Evolutionary conservation across 805 yeast genomes (phyloP).

Genomic region (Yamadazyma sp.): DNA sequence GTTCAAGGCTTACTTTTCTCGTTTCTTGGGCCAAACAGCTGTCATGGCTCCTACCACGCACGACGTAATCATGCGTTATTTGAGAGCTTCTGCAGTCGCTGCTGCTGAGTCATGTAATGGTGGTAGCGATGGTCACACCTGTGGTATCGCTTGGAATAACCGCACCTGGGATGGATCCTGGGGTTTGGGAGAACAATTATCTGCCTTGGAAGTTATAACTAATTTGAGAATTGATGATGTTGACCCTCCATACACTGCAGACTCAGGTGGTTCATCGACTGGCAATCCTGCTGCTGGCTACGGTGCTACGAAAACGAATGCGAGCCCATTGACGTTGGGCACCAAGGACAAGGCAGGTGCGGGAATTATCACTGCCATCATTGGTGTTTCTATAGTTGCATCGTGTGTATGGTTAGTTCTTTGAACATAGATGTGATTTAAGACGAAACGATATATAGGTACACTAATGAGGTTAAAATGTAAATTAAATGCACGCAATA

Average conservation of each 20-base stretch:
- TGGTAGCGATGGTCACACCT: conserved; percentile 72
- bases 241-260: conserved; percentile 61
- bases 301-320: conserved; percentile 34
- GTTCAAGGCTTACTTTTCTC: conserved; percentile 81
- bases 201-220: conserved; percentile 65
- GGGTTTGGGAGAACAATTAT: conserved; percentile 81
- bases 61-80: conserved; percentile 44
- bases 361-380: conserved; percentile 76
- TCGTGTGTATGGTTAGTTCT: conserved; percentile 46
- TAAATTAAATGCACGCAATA: too few relatives aligned
- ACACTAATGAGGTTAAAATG: too few relatives aligned
- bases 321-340: conserved; percentile 42
- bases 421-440: background rate
- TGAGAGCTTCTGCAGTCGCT: conserved; percentile 47
- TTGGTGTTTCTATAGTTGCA: conserved; percentile 47
- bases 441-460: too few relatives aligned
- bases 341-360: conserved; percentile 83
- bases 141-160: conserved; percentile 68
- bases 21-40: conserved; percentile 75
- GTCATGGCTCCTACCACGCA: conserved; percentile 62
- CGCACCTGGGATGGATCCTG: conserved; percentile 58
- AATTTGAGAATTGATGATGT: conserved; percentile 40
- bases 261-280: conserved; percentile 66
- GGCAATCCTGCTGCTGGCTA: conserved; percentile 75
- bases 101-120: conserved; percentile 75